These are phyloP conservation scores for Fragilaria crotonensis DNA, from an alignment of 108 stramenopile genomes.

Conservation along the genomic window DNA sequence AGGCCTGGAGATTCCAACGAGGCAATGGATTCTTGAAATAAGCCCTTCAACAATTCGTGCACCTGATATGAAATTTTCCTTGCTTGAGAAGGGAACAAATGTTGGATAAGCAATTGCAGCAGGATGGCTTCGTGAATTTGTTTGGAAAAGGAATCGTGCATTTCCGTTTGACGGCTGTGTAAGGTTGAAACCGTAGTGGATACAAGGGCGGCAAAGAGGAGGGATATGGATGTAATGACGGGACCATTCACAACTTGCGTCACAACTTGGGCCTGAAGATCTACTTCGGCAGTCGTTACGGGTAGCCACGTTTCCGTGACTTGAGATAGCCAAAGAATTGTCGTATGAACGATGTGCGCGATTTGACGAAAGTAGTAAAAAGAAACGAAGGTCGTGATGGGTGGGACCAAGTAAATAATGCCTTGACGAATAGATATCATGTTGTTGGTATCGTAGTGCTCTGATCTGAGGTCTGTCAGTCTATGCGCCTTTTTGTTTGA, in stretches of 20 bases:
- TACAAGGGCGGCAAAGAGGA: constrained; percentile 32
- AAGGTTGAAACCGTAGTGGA: constrained; percentile 25
- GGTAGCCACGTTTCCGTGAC: no score
- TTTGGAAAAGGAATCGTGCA: background rate
- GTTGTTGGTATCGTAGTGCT: no score
- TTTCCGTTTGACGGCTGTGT: constrained; percentile 12
- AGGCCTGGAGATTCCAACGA: no score
- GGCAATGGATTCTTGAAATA: no score
- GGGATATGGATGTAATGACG: constrained; percentile 26
- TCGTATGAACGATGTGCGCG: background rate
- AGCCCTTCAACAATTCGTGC: no score
- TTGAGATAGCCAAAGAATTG: background rate
- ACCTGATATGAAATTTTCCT: no score
- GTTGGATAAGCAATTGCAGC: background rate
- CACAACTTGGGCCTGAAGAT: constrained; percentile 12
- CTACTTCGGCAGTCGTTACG: background rate
- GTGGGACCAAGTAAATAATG: background rate
- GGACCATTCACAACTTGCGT: constrained; percentile 31
- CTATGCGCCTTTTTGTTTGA: no score
- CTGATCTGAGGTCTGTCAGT: no score
- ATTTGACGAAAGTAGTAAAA: background rate
- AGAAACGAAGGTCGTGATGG: background rate
- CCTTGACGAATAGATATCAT: no score
- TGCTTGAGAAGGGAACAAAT: no score
- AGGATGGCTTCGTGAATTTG: background rate